These are phyloP conservation scores for Agapanthus africanus DNA, from an alignment of 106 monocot genomes.

Conservation along the genomic window DNA sequence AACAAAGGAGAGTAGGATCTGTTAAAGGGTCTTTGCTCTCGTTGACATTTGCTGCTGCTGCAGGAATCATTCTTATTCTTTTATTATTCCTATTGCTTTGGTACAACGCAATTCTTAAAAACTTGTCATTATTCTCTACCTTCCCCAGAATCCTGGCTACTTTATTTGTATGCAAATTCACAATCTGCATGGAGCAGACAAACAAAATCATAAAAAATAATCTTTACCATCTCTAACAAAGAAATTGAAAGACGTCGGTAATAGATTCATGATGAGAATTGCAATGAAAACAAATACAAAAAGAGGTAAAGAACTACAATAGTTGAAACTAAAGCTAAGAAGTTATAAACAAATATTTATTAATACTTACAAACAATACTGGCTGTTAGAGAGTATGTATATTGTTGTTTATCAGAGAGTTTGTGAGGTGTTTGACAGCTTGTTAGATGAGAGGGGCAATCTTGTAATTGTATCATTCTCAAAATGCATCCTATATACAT, in stretches of 20 bases:
- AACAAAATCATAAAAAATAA: background rate
- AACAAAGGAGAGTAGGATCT: constrained; percentile 92
- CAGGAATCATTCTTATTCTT: constrained; percentile 70
- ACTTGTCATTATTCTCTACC: constrained; percentile 94
- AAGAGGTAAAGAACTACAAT: background rate
- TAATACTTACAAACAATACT: no score
- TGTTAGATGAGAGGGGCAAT: no score
- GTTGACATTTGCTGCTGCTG: constrained; percentile 69
- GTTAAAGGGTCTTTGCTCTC: constrained; percentile 87
- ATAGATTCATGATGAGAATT: background rate
- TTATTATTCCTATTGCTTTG: constrained; percentile 86
- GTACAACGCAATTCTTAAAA: constrained; percentile 77
- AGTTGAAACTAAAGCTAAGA: background rate
- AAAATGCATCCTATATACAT: no score
- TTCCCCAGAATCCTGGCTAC: constrained; percentile 92
- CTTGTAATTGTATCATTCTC: no score
- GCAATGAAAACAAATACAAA: background rate
- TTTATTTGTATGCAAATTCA: constrained; percentile 98
- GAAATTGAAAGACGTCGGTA: background rate
- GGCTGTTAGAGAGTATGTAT: no score
- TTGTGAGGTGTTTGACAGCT: no score
- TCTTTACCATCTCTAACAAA: background rate
- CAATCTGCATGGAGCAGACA: constrained; percentile 42
- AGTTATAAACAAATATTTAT: no score
- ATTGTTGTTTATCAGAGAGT: no score